Percentiles rank a stretch among this genome's conserved stretches.
Evolutionary conservation across 208 protist species (phyloP).

Genomic region (Novymonas esmeraldas): DNA sequence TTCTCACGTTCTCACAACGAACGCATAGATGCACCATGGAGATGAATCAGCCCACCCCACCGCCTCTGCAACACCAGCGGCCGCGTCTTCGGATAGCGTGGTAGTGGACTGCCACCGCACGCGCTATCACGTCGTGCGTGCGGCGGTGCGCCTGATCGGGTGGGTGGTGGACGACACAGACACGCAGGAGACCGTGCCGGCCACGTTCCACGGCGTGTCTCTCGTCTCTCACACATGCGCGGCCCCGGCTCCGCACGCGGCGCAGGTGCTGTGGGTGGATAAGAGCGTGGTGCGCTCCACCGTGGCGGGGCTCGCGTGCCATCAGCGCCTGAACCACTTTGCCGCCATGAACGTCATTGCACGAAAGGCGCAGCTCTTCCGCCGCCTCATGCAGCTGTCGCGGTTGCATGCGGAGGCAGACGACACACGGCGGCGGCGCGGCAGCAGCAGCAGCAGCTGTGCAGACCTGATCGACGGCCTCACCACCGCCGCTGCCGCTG

Average conservation of each 20-base stretch:
- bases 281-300: slow-evolving; percentile 64
- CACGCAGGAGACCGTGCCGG: slow-evolving; percentile 38
- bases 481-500: background rate
- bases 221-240: background rate
- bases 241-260: slow-evolving; percentile 32
- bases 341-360: slow-evolving; percentile 88
- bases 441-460: no score
- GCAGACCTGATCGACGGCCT: no score
- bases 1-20: no score
- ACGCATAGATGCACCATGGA: no score
- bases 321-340: slow-evolving; percentile 95
- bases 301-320: slow-evolving; percentile 60
- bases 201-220: slow-evolving; percentile 37
- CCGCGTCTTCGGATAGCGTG: slow-evolving; percentile 17
- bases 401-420: background rate
- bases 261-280: slow-evolving; percentile 91
- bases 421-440: background rate
- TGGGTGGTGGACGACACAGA: slow-evolving; percentile 70
- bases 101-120: slow-evolving; percentile 65
- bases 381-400: slow-evolving; percentile 73
- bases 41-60: no score
- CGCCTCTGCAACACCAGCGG: no score
- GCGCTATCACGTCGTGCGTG: slow-evolving; percentile 85
- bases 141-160: slow-evolving; percentile 52
- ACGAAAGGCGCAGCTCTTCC: slow-evolving; percentile 89